Percentiles rank a stretch among this genome's conserved stretches.
Evolutionary conservation across 2,329 filamentous ascomycete species (phyloP).

Genomic region (Chrysoporthe puriensis): DNA sequence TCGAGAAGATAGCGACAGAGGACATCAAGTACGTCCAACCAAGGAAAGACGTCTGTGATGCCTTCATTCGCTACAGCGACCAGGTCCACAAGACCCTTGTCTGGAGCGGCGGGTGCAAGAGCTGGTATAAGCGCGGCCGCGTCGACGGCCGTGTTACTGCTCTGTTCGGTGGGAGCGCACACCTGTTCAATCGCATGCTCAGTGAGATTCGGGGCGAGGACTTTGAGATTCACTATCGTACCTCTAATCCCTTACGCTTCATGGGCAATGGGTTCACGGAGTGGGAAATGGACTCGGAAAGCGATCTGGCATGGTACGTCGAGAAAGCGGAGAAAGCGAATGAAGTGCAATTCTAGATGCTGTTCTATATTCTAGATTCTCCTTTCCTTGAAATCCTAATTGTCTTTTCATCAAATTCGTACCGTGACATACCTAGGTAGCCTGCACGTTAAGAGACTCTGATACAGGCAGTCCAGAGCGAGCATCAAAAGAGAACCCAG

Average conservation of each 20-base stretch:
- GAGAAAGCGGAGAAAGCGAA: neutral
- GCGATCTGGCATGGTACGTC: constrained; percentile 22
- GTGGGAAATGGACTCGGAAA: constrained; percentile 11
- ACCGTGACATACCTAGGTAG: no score
- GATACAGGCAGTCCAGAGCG: no score
- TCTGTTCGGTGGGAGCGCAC: constrained; percentile 20
- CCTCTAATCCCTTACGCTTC: constrained; percentile 23
- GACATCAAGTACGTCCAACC: constrained; percentile 18
- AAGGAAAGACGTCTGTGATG: neutral
- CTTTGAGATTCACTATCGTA: constrained; percentile 21
- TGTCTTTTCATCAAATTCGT: no score
- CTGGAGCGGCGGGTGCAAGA: constrained; percentile 21
- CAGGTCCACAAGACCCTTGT: constrained; percentile 25
- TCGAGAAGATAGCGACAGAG: constrained; percentile 21
- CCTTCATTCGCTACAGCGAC: constrained; percentile 16
- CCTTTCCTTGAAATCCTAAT: no score
- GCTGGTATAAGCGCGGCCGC: constrained; percentile 24
- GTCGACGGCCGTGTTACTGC: constrained; percentile 27
- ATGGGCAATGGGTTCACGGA: constrained; percentile 23
- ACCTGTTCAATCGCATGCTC: constrained; percentile 18
- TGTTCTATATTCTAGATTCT: no score
- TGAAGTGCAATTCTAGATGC: no score
- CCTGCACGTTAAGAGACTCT: no score
- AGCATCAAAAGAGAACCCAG: no score
- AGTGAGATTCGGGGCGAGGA: constrained; percentile 21